Conservation (phyloP, 2,329 filamentous ascomycete species). For the Septoria petroselini region DNA sequence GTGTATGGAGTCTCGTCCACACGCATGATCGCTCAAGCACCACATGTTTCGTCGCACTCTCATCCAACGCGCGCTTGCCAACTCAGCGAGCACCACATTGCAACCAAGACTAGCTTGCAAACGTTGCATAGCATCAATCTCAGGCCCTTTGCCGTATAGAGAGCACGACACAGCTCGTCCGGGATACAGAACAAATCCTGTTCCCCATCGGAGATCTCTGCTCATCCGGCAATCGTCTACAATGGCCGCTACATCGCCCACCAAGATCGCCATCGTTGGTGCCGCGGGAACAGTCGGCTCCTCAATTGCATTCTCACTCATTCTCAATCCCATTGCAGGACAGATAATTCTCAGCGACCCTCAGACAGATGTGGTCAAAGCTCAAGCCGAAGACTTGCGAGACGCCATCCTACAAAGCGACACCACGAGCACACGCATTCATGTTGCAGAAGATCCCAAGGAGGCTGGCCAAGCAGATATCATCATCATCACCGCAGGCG, state of each 20-base stretch:
- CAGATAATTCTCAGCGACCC: conserved; percentile 56
- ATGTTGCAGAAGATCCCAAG: conserved; percentile 43
- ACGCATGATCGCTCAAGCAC: too few relatives aligned
- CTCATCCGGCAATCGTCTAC: not conserved
- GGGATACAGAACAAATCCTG: not conserved
- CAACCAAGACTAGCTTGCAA: too few relatives aligned
- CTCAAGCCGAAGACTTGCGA: conserved; percentile 52
- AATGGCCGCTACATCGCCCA: conserved; percentile 8
- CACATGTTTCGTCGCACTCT: too few relatives aligned
- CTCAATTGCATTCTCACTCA: conserved; percentile 52
- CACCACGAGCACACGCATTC: conserved; percentile 45
- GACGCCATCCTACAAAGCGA: conserved; percentile 50
- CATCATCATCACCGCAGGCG: conserved; percentile 54
- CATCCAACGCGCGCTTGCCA: too few relatives aligned
- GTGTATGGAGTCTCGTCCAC: too few relatives aligned
- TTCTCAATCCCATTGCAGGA: conserved; percentile 49
- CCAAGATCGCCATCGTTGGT: conserved; percentile 50
- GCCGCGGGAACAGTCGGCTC: conserved; percentile 52
- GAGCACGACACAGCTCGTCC: not conserved
- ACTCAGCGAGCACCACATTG: too few relatives aligned
- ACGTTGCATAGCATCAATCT: not conserved
- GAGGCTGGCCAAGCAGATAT: conserved; percentile 56
- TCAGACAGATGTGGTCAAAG: conserved; percentile 47
- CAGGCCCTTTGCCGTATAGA: not conserved
- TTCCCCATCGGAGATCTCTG: not conserved